These are phyloP conservation scores for Colletotrichum echinochloae DNA, from an alignment of 2,329 filamentous ascomycete genomes.

Conservation along the genomic window DNA sequence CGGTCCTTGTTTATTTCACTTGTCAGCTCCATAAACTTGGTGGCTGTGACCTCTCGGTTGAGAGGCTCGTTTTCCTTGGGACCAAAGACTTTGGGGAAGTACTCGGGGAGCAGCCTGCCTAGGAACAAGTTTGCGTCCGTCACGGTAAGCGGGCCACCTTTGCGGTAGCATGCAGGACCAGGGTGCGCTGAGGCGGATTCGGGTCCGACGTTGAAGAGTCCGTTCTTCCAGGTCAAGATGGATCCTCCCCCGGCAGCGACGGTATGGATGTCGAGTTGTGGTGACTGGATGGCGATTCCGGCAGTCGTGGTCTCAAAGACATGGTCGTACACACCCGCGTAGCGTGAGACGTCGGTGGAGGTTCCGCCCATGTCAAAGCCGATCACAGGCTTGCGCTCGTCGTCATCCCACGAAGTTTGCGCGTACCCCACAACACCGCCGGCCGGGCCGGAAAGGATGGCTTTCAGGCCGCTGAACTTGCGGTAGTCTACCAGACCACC, in stretches of 20 bases:
- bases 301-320: conserved; percentile 81
- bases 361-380: conserved; percentile 82
- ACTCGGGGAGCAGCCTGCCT: conserved; percentile 69
- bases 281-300: conserved; percentile 81
- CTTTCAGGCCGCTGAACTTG: conserved; percentile 75
- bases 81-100: conserved; percentile 80
- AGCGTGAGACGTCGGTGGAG: conserved; percentile 79
- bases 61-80: conserved; percentile 71
- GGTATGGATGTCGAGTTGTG: conserved; percentile 85
- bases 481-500: conserved; percentile 65
- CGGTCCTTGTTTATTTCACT: conserved; percentile 55
- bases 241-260: conserved; percentile 83
- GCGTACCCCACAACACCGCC: conserved; percentile 83
- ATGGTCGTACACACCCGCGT: conserved; percentile 60
- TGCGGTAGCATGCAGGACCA: conserved; percentile 79
- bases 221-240: conserved; percentile 77
- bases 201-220: conserved; percentile 78
- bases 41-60: conserved; percentile 54
- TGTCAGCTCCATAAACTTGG: conserved; percentile 57
- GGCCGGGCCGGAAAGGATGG: conserved; percentile 80
- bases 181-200: conserved; percentile 78
- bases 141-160: conserved; percentile 77
- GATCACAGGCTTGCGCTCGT: conserved; percentile 76
- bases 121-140: conserved; percentile 80
- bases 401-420: conserved; percentile 76